A percentile compares a stretch with the other conserved stretches of the same genome.
Evolutionary conservation across 2,329 filamentous ascomycete species (phyloP).

Genomic region (Amylocarpus encephaloides): DNA sequence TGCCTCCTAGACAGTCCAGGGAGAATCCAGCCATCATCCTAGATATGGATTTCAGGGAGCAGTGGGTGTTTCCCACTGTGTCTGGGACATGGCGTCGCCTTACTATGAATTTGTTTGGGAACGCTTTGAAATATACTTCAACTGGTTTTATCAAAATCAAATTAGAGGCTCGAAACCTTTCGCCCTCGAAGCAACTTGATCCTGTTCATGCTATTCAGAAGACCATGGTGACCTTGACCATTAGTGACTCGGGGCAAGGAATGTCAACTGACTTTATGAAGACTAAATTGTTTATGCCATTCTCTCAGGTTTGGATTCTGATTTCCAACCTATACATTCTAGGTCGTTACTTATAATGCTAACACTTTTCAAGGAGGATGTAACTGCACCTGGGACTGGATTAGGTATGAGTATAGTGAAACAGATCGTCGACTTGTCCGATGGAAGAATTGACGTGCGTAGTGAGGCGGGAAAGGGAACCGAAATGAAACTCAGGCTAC

Average conservation of each 20-base stretch:
- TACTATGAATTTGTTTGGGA: conserved; percentile 57
- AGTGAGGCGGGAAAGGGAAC: conserved; percentile 49
- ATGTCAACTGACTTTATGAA: conserved; percentile 57
- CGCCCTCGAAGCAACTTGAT: background rate
- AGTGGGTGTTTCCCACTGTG: conserved; percentile 26
- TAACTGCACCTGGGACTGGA: conserved; percentile 52
- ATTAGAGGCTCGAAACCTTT: conserved; percentile 29
- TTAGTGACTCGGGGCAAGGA: conserved; percentile 57
- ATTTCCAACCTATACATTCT: conserved; percentile 13
- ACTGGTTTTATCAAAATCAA: conserved; percentile 43
- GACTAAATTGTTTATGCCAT: conserved; percentile 49
- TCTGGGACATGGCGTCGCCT: conserved; percentile 32
- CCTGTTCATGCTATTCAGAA: conserved; percentile 5
- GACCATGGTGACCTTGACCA: conserved; percentile 35
- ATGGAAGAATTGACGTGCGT: conserved; percentile 52
- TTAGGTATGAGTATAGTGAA: conserved; percentile 59
- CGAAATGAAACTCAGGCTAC: conserved; percentile 43
- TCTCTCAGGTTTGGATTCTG: conserved; percentile 47
- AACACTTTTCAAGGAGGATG: conserved; percentile 45
- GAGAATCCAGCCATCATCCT: conserved; percentile 40
- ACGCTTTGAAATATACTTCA: conserved; percentile 55
- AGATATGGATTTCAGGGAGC: conserved; percentile 31
- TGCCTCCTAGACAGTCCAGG: background rate
- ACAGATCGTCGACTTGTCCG: conserved; percentile 53
- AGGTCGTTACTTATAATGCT: conserved; percentile 12